phyloP scores from a whole-genome alignment of 108 stramenopile species.

The Cyclotella atomus region DNA sequence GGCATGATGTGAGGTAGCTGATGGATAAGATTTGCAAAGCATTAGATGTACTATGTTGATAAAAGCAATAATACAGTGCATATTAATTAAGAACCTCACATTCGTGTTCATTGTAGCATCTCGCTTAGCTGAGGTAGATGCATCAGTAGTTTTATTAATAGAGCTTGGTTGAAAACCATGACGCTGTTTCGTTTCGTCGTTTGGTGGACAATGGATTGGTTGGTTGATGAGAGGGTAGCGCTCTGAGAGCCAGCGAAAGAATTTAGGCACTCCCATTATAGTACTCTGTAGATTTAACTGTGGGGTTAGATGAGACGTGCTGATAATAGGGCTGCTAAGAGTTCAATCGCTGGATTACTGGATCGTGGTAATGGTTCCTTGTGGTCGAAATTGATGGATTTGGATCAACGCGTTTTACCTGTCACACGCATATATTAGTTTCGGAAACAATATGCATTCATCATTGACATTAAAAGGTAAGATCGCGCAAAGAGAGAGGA shows the following conservation, averaged over 20 bases:
- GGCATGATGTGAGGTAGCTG: slow-evolving; percentile 65
- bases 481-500: too few relatives aligned
- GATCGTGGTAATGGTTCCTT: too few relatives aligned
- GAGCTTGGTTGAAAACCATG: slow-evolving; percentile 39
- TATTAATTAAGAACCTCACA: slow-evolving; percentile 7
- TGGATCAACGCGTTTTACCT: too few relatives aligned
- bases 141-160: slow-evolving; percentile 9
- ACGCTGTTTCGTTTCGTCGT: slow-evolving; percentile 54
- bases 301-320: background rate
- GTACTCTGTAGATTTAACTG: background rate
- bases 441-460: too few relatives aligned
- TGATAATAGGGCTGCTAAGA: background rate
- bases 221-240: slow-evolving; percentile 98
- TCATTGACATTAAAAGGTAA: too few relatives aligned
- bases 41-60: background rate
- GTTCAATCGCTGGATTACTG: too few relatives aligned
- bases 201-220: slow-evolving; percentile 75
- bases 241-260: slow-evolving; percentile 98
- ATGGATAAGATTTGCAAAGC: background rate
- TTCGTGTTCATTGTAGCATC: slow-evolving; percentile 36
- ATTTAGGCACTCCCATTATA: slow-evolving; percentile 98
- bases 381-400: too few relatives aligned
- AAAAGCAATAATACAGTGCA: too few relatives aligned
- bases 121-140: slow-evolving; percentile 7
- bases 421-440: too few relatives aligned